Evolutionary conservation across 148 eudicot species (phyloP).

Genomic region (Amaranthus palmeri): DNA sequence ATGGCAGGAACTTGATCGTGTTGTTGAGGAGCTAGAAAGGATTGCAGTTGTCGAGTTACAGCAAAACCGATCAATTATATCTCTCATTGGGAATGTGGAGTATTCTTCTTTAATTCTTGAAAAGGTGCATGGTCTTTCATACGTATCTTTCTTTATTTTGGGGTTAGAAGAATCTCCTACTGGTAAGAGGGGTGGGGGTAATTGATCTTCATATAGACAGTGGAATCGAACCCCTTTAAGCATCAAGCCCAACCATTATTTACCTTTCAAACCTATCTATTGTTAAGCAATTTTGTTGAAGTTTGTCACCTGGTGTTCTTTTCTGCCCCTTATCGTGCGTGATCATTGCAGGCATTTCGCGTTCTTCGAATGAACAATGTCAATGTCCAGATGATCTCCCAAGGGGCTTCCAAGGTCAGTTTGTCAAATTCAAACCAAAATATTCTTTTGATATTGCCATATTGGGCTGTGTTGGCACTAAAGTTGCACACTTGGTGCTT

Average conservation of each 20-base stretch:
- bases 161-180: too few relatives aligned
- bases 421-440: neutral
- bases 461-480: neutral
- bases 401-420: constrained; percentile 85
- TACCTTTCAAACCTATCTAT: neutral
- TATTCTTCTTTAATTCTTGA: constrained; percentile 82
- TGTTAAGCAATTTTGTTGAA: neutral
- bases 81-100: constrained; percentile 92
- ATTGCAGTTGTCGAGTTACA: constrained; percentile 85
- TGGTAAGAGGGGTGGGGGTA: too few relatives aligned
- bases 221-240: too few relatives aligned
- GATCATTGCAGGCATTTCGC: constrained; percentile 56
- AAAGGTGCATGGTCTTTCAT: constrained; percentile 42
- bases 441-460: neutral
- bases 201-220: too few relatives aligned
- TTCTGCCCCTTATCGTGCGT: constrained; percentile 1
- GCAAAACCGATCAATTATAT: constrained; percentile 76
- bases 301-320: neutral
- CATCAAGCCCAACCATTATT: too few relatives aligned
- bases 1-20: constrained; percentile 78
- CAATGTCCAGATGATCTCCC: constrained; percentile 98
- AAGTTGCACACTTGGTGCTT: constrained; percentile 5
- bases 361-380: constrained; percentile 66
- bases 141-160: too few relatives aligned
- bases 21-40: constrained; percentile 81